A percentile compares a stretch with the other conserved stretches of the same genome.
phyloP scores from a whole-genome alignment of 306 rosid species.

The Sophora flavescens region DNA sequence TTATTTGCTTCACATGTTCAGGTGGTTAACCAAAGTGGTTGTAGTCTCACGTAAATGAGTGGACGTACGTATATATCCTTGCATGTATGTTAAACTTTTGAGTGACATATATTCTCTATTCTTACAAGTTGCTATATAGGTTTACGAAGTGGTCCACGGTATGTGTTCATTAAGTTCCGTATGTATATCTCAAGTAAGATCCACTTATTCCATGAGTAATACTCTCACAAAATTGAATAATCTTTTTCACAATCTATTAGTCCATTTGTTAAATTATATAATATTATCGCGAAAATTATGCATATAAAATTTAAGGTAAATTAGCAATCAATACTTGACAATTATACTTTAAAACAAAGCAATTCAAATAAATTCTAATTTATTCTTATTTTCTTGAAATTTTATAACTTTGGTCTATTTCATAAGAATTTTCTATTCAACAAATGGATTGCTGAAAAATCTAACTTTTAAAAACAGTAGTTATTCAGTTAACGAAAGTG shows the following conservation, averaged over 20 bases:
- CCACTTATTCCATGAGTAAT: neutral
- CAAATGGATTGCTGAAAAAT: neutral
- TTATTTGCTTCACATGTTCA: conserved; percentile 29
- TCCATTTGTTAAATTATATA: too few species aligned
- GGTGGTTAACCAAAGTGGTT: conserved; percentile 34
- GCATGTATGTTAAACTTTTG: conserved; percentile 49
- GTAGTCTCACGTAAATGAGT: conserved; percentile 40
- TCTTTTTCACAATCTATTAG: too few species aligned
- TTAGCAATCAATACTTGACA: too few species aligned
- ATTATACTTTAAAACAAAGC: too few species aligned
- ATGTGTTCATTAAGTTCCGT: neutral
- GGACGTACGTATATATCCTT: conserved; percentile 40
- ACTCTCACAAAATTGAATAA: neutral
- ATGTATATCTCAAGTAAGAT: neutral
- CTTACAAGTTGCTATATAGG: conserved; percentile 15
- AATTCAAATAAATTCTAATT: too few species aligned
- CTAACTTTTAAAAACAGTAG: too few species aligned
- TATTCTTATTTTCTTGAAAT: too few species aligned
- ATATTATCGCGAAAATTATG: too few species aligned
- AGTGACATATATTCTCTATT: conserved; percentile 47
- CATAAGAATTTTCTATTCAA: neutral
- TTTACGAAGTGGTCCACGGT: conserved; percentile 7
- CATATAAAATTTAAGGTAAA: neutral
- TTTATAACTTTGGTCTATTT: too few species aligned
- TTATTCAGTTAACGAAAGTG: too few species aligned